Evolutionary conservation across 768 basidiomycete genomes (phyloP).

Genomic region (Boletus sp.): DNA sequence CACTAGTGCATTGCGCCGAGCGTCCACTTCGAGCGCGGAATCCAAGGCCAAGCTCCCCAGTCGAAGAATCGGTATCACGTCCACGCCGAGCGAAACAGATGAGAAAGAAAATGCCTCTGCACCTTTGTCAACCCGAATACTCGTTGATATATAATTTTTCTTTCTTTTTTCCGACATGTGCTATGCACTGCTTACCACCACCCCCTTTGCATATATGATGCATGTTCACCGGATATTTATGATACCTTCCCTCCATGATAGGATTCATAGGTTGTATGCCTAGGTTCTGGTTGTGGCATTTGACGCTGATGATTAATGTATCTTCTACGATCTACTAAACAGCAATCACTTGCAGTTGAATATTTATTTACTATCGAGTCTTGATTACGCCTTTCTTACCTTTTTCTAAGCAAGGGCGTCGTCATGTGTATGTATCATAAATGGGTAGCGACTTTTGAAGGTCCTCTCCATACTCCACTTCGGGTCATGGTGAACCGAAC

Average conservation of each 20-base stretch:
- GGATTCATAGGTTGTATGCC: constrained; percentile 22
- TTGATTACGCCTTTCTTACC: neutral
- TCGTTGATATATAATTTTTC: neutral
- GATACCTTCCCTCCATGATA: constrained; percentile 1
- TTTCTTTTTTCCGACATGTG: neutral
- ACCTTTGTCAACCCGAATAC: constrained; percentile 16
- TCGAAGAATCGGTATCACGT: constrained; percentile 33
- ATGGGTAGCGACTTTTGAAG: neutral
- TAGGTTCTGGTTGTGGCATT: constrained; percentile 13
- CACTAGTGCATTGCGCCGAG: constrained; percentile 22
- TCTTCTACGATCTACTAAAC: constrained; percentile 1
- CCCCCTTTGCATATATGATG: constrained; percentile 9
- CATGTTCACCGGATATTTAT: constrained; percentile 18
- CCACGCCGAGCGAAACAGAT: constrained; percentile 43
- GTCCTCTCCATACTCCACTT: neutral
- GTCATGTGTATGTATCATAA: neutral
- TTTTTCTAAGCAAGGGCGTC: neutral
- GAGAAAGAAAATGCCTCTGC: constrained; percentile 58
- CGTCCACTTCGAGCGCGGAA: constrained; percentile 31
- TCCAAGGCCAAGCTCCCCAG: constrained; percentile 34
- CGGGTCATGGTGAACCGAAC: constrained; percentile 1
- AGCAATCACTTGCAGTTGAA: neutral
- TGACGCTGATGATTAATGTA: constrained; percentile 8
- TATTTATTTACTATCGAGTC: neutral
- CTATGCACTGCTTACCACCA: constrained; percentile 1